Base-by-base conservation (phyloP, 129 eudicot species). In the Flaveria trinervia region DNA sequence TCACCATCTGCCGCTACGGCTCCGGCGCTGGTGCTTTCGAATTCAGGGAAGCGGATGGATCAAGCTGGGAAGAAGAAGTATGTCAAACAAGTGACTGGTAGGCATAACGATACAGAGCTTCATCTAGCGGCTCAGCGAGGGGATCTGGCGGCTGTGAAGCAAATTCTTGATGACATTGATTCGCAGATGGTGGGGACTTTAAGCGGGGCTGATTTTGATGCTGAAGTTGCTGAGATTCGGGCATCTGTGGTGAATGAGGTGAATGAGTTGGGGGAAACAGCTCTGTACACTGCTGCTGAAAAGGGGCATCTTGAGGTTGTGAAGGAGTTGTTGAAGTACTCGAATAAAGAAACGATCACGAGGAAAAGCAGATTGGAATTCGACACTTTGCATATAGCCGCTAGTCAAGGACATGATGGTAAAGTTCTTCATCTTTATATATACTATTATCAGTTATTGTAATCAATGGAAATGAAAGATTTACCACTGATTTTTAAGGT, bases 1-100 rank as follows among this genome's bases (percentile, higher is more conserved):
- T 87, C 96, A 0, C 89, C 96, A 17, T 88, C 90, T 18, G 68
- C 96, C 2, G 73, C 92, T 0, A 85, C 88, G n/a, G 88, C 89
- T 8, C 96, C 96, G 4, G 96, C 96, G 20, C 76, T 90, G 62
- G 96, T 90, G 0, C 87, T 90, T 14, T 88, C 96, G 1, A 88
- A 90, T 49, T 90, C 96, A 33, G 96, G 96, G 23, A 90, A 90
- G 83, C 80, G 96, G 69, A 90, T 90, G 60, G 92, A 90, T 68
- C 96, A 90, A 70, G 86, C 91, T 14, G 92, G 96, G 26, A 90
- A 83, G 82, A 90, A 90, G 76, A 90, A 90, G 86, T 90, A 90
- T 54, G 92, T 90, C 70, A 90, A 90, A 77, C 92, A 90, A 72
- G 96, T 90, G 45, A 90, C 92, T 0, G 96, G 96, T 55, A 85